Percentiles rank a stretch among this genome's conserved stretches.
phyloP scores from a whole-genome alignment of 2,329 filamentous ascomycete species.

The Diaporthe longicolla region DNA sequence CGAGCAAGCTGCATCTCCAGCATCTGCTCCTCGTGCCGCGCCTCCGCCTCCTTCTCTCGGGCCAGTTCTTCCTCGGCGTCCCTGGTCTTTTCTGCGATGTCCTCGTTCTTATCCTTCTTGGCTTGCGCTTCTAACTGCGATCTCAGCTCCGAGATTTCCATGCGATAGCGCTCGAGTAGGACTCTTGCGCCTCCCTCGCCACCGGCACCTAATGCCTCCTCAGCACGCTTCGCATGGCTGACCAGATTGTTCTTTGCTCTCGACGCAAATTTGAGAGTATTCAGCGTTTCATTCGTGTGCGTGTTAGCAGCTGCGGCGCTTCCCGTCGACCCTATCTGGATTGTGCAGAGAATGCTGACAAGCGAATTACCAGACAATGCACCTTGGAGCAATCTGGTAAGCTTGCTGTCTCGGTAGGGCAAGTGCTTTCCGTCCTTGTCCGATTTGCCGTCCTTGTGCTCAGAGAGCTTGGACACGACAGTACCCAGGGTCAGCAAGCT shows the following conservation, averaged over 20 bases:
- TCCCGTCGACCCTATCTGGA: constrained; percentile 86
- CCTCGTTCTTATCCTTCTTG: constrained; percentile 71
- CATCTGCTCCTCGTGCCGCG: constrained; percentile 96
- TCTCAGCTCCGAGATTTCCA: constrained; percentile 89
- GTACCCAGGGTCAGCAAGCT: constrained; percentile 94
- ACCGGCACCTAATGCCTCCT: constrained; percentile 85
- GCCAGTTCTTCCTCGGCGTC: constrained; percentile 80
- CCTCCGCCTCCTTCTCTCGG: constrained; percentile 83
- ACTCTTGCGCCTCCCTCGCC: constrained; percentile 90
- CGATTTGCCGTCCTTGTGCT: constrained; percentile 80
- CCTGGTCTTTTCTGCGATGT: constrained; percentile 73
- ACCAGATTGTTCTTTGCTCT: constrained; percentile 98
- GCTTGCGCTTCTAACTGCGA: constrained; percentile 87
- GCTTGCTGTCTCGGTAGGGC: constrained; percentile 97
- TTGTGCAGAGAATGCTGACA: constrained; percentile 97
- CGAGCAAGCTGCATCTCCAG: constrained; percentile 97
- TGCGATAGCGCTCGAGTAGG: constrained; percentile 90
- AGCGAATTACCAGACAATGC: constrained; percentile 94
- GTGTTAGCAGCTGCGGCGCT: constrained; percentile 79
- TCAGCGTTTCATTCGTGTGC: constrained; percentile 90
- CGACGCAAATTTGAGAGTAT: constrained; percentile 96
- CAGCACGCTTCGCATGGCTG: constrained; percentile 94
- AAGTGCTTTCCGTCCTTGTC: constrained; percentile 94
- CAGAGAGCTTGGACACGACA: constrained; percentile 93
- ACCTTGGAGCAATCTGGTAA: constrained; percentile 91